Evolutionary conservation across 805 yeast genomes (phyloP).

Genomic region (Wickerhamiella azymoides): DNA sequence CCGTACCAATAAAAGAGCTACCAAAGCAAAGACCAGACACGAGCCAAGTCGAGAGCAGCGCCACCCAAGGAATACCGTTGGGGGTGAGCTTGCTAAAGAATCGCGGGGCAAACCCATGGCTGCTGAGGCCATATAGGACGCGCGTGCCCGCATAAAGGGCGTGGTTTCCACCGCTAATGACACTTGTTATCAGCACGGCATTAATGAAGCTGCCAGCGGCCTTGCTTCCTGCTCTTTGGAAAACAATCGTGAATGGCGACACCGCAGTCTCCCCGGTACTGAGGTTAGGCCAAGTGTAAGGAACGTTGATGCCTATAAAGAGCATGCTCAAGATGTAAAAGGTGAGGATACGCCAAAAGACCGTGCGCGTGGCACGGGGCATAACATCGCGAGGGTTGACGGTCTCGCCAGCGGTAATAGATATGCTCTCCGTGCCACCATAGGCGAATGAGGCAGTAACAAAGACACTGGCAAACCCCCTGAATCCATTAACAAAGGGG

Average conservation of each 20-base stretch:
- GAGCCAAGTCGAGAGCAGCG: slow-evolving; percentile 35
- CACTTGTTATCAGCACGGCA: slow-evolving; percentile 46
- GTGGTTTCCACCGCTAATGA: slow-evolving; percentile 52
- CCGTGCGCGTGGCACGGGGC: slow-evolving; percentile 44
- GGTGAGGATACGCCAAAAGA: slow-evolving; percentile 39
- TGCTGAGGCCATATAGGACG: slow-evolving; percentile 44
- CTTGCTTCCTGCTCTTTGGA: slow-evolving; percentile 32
- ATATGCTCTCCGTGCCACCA: slow-evolving; percentile 44
- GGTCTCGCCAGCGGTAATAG: slow-evolving; percentile 48
- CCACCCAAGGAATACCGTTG: slow-evolving; percentile 41
- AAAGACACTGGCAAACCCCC: slow-evolving; percentile 37
- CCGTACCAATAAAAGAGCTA: slow-evolving; percentile 39
- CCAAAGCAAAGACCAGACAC: slow-evolving; percentile 48
- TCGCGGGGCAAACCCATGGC: slow-evolving; percentile 45
- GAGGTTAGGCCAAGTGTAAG: slow-evolving; percentile 38
- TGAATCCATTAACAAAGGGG: slow-evolving; percentile 25
- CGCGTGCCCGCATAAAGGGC: slow-evolving; percentile 54
- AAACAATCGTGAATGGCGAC: slow-evolving; percentile 34
- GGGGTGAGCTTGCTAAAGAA: slow-evolving; percentile 33
- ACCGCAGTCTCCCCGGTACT: slow-evolving; percentile 30
- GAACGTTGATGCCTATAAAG: slow-evolving; percentile 46
- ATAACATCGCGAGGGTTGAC: slow-evolving; percentile 44
- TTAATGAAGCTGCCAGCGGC: slow-evolving; percentile 38
- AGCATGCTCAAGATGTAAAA: slow-evolving; percentile 42
- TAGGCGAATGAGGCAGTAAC: slow-evolving; percentile 46